A percentile compares a stretch with the other conserved stretches of the same genome.
These are phyloP conservation scores for Pyricularia sp. DNA, from an alignment of 2,329 filamentous ascomycete species.

Conservation along the genomic window DNA sequence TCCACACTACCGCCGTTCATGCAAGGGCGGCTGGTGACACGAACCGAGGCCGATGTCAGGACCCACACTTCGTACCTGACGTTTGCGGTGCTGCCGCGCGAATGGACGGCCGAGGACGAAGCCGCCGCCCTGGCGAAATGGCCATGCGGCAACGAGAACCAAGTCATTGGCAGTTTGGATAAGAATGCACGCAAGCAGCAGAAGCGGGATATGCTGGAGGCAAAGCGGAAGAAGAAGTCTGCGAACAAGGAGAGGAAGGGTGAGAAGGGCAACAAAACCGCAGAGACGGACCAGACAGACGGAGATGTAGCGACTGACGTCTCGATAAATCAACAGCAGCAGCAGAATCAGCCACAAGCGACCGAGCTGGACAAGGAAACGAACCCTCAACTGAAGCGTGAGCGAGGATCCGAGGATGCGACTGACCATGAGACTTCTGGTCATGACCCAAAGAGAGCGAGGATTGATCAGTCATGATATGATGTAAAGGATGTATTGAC, in stretches of 20 bases:
- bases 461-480: background rate
- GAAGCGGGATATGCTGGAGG: constrained; percentile 41
- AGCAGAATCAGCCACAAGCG: background rate
- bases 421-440: background rate
- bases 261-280: background rate
- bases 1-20: constrained; percentile 42
- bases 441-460: background rate
- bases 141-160: constrained; percentile 46
- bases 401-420: background rate
- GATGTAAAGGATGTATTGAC: background rate
- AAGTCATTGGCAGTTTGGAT: constrained; percentile 42
- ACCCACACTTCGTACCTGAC: constrained; percentile 96
- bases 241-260: background rate
- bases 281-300: background rate
- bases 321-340: background rate
- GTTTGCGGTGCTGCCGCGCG: constrained; percentile 80
- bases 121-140: constrained; percentile 53
- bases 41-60: constrained; percentile 82
- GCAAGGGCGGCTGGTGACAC: constrained; percentile 69
- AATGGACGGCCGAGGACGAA: constrained; percentile 81
- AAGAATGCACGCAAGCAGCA: constrained; percentile 46
- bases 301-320: background rate
- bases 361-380: background rate
- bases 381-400: background rate
- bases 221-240: constrained; percentile 28